Percentiles rank a stretch among this genome's conserved stretches.
Evolutionary conservation across 2,329 filamentous ascomycete genomes (phyloP).

Genomic region (Nothomitra cinnamomea): DNA sequence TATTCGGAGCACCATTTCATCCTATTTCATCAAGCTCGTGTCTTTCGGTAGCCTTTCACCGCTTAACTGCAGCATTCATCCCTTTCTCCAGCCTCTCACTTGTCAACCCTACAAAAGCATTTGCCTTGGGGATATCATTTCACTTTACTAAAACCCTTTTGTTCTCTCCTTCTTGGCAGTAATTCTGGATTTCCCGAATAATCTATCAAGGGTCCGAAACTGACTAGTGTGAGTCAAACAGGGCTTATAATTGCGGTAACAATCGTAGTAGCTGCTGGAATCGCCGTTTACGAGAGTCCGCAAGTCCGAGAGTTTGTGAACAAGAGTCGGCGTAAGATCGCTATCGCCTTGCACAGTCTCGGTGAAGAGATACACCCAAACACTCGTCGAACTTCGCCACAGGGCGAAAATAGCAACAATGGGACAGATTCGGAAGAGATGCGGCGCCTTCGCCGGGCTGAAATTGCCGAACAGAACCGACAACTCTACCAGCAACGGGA

Average conservation of each 20-base stretch:
- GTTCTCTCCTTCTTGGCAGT: too few species aligned
- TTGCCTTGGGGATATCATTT: too few species aligned
- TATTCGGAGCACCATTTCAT: too few species aligned
- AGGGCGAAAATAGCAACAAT: slow-evolving; percentile 26
- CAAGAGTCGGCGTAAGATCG: slow-evolving; percentile 42
- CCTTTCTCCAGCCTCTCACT: too few species aligned
- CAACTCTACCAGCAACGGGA: slow-evolving; percentile 2
- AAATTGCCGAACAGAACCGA: slow-evolving; percentile 21
- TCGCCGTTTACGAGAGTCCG: slow-evolving; percentile 46
- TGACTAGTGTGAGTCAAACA: slow-evolving; percentile 16
- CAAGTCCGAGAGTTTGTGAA: slow-evolving; percentile 46
- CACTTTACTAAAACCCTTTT: too few species aligned
- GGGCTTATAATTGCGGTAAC: slow-evolving; percentile 45
- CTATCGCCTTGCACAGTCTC: slow-evolving; percentile 38
- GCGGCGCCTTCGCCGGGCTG: slow-evolving; percentile 26
- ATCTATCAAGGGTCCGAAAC: background rate
- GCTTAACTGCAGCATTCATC: background rate
- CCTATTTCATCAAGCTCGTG: background rate
- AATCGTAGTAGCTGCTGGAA: slow-evolving; percentile 42
- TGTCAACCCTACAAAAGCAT: too few species aligned
- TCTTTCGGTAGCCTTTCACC: background rate
- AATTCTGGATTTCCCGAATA: too few species aligned
- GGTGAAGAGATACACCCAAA: slow-evolving; percentile 41
- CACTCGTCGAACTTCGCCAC: slow-evolving; percentile 26
- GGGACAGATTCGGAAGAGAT: slow-evolving; percentile 27